A percentile compares a stretch with the other conserved stretches of the same genome.
Evolutionary conservation across 495 filamentous ascomycete species (phyloP).

Genomic region (Darksidea phi): DNA sequence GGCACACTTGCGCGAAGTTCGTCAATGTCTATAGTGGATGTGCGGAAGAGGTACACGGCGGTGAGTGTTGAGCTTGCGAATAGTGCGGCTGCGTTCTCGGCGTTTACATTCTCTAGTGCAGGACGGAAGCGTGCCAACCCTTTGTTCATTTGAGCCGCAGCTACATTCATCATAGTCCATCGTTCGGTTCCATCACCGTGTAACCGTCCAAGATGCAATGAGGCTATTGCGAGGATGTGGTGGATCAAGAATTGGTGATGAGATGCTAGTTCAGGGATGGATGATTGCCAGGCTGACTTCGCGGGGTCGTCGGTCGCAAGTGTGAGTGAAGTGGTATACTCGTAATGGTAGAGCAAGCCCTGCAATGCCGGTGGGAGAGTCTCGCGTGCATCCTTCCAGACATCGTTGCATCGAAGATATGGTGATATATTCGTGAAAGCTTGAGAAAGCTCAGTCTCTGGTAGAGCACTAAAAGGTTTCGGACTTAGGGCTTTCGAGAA

Average conservation of each 20-base stretch:
- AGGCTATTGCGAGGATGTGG: conserved; percentile 27
- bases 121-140: conserved; percentile 16
- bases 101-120: conserved; percentile 17
- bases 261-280: conserved; percentile 27
- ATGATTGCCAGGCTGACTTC: conserved; percentile 25
- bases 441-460: background rate
- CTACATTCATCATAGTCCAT: conserved; percentile 11
- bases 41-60: conserved; percentile 33
- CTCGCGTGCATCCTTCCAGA: conserved; percentile 14
- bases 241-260: conserved; percentile 24
- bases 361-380: conserved; percentile 3
- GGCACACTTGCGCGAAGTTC: conserved; percentile 18
- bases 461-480: too few relatives aligned
- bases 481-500: too few relatives aligned
- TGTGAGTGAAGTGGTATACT: conserved; percentile 17
- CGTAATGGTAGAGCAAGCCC: conserved; percentile 22
- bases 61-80: conserved; percentile 28
- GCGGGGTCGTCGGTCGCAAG: conserved; percentile 18
- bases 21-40: conserved; percentile 22
- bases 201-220: conserved; percentile 27
- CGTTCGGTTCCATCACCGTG: conserved; percentile 6
- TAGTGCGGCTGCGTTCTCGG: conserved; percentile 25
- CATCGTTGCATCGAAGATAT: conserved; percentile 6
- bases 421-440: background rate
- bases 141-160: conserved; percentile 28